Base-by-base conservation (phyloP, 345 rosid genomes). In the Euphorbia lathyris region DNA sequence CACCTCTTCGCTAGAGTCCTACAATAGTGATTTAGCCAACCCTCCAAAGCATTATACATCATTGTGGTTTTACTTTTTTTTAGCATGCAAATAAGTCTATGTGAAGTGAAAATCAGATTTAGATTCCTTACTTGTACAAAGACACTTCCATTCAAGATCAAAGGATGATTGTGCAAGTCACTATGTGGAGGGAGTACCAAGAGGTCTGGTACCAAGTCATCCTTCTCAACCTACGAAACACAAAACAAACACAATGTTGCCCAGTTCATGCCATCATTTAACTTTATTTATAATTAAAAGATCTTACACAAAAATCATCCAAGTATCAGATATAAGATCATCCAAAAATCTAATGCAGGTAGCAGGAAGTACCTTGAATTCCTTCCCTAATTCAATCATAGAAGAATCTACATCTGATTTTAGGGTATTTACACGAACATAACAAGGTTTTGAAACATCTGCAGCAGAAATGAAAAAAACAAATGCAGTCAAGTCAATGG, bases 121-220 rank as follows among this genome's bases (percentile, higher is more conserved):
- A 40, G 1, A 72, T 53, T 26, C 50, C 79, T 75, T 76, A 94
- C 98, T 78, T 94, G 98, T 71, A 94, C 55, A 75, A 90, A 90
- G 61, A 91, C 68, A 53, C 87, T 82, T 71, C 96, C 98, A 71
- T 86, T 82, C 75, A 26, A n/a, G 67, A 94, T 83, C 80, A 94
- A 78, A 43, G 78, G 95, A 81, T 94, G 97, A 77, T 82, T 78
- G 65, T 94, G 98, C 85, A 94, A 84, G 84, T 91, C 96, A 66
- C 80, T 85, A 66, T 84, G 83, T 8, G 96, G 93, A 5, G 98
- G 98, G 56, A 94, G 83, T 57, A 83, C 67, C 71, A 94, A 80
- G 77, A 94, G 83, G 79, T 85, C 86, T 59, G 90, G 84, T 58
- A 91, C 83, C 70, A 86, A 68, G 74, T 81, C 88, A 84, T 94